Conservation (phyloP, 352 stramenopile genomes). For the Aphanomyces invadans region DNA sequence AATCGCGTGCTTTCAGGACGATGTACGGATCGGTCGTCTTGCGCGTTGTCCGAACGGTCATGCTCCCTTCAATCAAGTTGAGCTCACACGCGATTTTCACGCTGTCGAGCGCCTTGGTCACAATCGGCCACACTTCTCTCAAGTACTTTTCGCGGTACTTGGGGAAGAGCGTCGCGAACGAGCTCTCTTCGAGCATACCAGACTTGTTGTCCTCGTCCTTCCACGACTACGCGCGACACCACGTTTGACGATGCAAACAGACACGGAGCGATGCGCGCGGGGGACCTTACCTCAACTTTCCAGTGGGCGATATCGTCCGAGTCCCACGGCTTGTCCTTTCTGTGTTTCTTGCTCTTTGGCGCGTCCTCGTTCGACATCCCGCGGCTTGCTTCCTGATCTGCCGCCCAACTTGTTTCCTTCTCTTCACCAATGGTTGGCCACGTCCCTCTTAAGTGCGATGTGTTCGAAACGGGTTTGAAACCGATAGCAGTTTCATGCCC, state of each 20-base stretch:
- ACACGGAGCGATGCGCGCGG: neutral
- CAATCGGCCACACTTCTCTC: constrained; percentile 96
- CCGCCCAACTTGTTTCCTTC: too few relatives aligned
- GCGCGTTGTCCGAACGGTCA: constrained; percentile 89
- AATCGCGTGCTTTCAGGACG: constrained; percentile 97
- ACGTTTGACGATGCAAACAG: neutral
- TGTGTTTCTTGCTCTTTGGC: constrained; percentile 90
- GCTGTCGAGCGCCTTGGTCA: constrained; percentile 95
- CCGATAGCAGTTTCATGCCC: neutral
- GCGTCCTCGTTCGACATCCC: neutral
- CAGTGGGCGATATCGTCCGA: constrained; percentile 98
- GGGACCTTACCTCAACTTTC: constrained; percentile 88
- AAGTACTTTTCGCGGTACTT: constrained; percentile 99
- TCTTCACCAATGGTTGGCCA: constrained; percentile 13
- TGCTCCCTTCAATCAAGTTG: constrained; percentile 95
- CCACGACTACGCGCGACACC: constrained; percentile 40
- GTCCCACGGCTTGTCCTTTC: constrained; percentile 99
- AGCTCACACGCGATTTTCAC: constrained; percentile 96
- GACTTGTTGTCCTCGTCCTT: constrained; percentile 80
- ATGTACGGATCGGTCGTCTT: constrained; percentile 97
- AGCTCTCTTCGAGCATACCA: constrained; percentile 96
- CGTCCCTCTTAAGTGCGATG: neutral
- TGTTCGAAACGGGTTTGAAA: neutral
- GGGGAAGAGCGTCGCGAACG: constrained; percentile 99
- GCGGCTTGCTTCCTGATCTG: neutral